Evolutionary conservation across 345 rosid species (phyloP), one percentile per base, ranked within the genome.

Genomic region (Trapa bicornis): DNA sequence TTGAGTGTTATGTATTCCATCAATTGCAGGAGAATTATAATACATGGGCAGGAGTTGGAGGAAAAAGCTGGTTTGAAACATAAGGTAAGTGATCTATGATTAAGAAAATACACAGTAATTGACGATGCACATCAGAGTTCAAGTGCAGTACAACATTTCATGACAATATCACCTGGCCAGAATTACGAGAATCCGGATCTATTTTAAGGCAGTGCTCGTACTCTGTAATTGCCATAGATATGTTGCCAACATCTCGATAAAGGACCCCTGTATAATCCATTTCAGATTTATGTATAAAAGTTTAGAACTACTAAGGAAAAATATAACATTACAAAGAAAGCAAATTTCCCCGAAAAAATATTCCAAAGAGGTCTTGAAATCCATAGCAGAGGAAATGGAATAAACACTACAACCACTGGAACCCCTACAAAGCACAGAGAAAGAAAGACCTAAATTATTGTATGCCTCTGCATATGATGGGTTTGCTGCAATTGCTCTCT

Each of bases 121-220:
- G 17, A 38, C 8, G 11, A 4, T 17, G 47, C 5, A 64, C 9
- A 45, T 7, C 2, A 64, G 48, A 65, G 67, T n/a, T 6, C 6
- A 29, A 29, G 5, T 13, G 47, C 13, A 16, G 3, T 37, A 54
- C n/a, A 12, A 53, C 10, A 41, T 47, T 67, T 64, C 68, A n/a
- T 8, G 13, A 32, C 35, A 41, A 35, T 32, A 42, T 57, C 78
- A 93, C 99, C 96, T 95, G 97, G 81, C 99, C 99, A 42, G 99
- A 97, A 84, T 89, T 95, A 74, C 99, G 99, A 78, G 99, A 95
- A 87, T 91, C 99, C 37, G 92, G 99, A 81, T 95, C 99, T 84
- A 91, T 89, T 80, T 89, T 86, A 13, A 95, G 97, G 87, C 99
- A 89, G 70, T 91, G 89, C 84, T 91, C 99, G 80, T 95, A 91